phyloP scores from a whole-genome alignment of 306 rosid species.

The Hylodesmum podocarpum region DNA sequence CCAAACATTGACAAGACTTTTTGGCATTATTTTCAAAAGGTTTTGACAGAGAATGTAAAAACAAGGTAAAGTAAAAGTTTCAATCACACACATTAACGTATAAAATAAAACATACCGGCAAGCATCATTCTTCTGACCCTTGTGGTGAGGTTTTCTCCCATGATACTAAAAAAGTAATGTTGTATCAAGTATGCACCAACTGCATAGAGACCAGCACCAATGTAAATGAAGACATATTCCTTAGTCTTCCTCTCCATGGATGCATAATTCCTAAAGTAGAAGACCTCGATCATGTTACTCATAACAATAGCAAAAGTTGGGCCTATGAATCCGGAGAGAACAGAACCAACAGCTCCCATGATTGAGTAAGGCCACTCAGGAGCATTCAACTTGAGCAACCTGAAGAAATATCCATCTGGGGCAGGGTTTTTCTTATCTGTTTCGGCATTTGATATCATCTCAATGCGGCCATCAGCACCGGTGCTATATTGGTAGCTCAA shows the following conservation, averaged over 20 bases:
- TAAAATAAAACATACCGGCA: conserved; percentile 57
- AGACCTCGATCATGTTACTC: conserved; percentile 98
- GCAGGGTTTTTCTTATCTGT: conserved; percentile 86
- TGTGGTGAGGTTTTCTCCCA: conserved; percentile 99
- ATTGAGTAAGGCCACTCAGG: conserved; percentile 99
- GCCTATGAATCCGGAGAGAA: conserved; percentile 91
- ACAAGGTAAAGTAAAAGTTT: not conserved
- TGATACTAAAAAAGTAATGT: conserved; percentile 96
- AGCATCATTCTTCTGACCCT: conserved; percentile 99
- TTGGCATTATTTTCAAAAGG: not conserved
- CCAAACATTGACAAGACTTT: not conserved
- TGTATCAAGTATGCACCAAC: conserved; percentile 93
- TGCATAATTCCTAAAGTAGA: conserved; percentile 71
- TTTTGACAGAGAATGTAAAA: not conserved
- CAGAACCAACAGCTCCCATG: conserved; percentile 94
- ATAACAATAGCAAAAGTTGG: conserved; percentile 97
- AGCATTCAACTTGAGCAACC: conserved; percentile 78
- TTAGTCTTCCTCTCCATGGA: conserved; percentile 92
- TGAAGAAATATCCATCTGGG: conserved; percentile 76
- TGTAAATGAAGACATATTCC: conserved; percentile 91
- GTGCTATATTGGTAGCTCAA: conserved; percentile 93
- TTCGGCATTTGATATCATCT: conserved; percentile 97
- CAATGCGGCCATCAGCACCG: conserved; percentile 95
- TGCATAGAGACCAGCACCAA: conserved; percentile 93
- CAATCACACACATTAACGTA: not conserved